Evolutionary conservation across 2,329 filamentous ascomycete genomes (phyloP), one percentile per base, ranked within the genome.

Genomic region (Colletotrichum caudatum): DNA sequence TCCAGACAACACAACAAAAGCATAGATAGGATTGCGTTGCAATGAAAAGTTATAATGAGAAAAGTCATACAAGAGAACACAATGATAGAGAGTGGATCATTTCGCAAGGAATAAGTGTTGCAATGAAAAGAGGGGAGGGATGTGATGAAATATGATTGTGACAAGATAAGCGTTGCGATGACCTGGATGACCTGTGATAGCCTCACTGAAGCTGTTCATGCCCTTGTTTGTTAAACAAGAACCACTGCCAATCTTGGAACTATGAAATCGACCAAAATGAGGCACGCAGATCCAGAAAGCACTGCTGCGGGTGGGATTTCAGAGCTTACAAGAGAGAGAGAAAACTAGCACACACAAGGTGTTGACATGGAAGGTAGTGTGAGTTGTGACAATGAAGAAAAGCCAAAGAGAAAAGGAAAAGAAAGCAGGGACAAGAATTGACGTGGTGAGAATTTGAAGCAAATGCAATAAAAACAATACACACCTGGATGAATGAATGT

Each of bases 401-500:
- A 26, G 11, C 11, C 12, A 33, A 37, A 29, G n/a, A 5, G 37
- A 48, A 20, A n/a, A 1, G 35, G 4, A 14, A n/a, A 26, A 2
- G 35, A 68, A n/a, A 56, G 12, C 18, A 56, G 18, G 20, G 14
- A n/a, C 2, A 4, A 12, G 20, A 20, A 46, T 12, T 9, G 50
- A 59, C 58, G 56, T n/a, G 63, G 41, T 16, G 54, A 44, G 14
- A n/a, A 37, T 37, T 11, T 37, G 16, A 57, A 57, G 62, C 50
- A n/a, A 1, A 48, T 48, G 11, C 6, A 58, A 33, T 44, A 41
- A 26, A 54, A 33, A 1, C 7, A 57, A 14, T 14, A 65, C 37
- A 20, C 18, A 64, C 60, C 60, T 39, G 23, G 7, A 18, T 26
- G 37, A 41, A 11, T n/a, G 56, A 41, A 11, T n/a, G 56, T 26